Percentiles rank a stretch among this genome's conserved stretches.
phyloP scores from a whole-genome alignment of 163 green algal species.

The Trebouxia gelatinosa region DNA sequence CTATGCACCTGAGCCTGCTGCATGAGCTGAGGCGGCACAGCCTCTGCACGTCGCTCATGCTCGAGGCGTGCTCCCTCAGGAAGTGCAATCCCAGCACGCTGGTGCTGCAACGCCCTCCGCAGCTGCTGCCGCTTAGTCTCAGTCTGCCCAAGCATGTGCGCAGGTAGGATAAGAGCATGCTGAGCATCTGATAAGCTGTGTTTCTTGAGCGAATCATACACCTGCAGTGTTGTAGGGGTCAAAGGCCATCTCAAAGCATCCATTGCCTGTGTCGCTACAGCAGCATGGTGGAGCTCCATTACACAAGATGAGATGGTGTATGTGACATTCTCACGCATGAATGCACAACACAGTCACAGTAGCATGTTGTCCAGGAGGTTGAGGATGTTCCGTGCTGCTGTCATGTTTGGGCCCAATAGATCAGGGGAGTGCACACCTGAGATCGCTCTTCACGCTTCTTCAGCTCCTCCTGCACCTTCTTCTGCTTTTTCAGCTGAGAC shows the following conservation, averaged over 20 bases:
- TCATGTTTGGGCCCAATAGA: neutral
- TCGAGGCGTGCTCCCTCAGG: conserved; percentile 27
- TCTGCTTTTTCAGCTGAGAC: conserved; percentile 57
- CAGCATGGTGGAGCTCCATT: too few species aligned
- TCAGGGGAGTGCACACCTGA: conserved; percentile 39
- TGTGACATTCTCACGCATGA: too few species aligned
- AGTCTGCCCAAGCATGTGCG: conserved; percentile 59
- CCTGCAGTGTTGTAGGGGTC: conserved; percentile 16
- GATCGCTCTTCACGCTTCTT: conserved; percentile 31
- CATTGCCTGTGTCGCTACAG: neutral
- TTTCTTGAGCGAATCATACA: conserved; percentile 39
- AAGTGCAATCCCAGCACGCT: conserved; percentile 53
- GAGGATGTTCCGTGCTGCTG: neutral
- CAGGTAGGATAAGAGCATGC: conserved; percentile 65
- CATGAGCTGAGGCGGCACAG: too few species aligned
- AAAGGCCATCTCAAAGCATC: neutral
- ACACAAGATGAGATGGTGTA: neutral
- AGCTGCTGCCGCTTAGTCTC: conserved; percentile 78
- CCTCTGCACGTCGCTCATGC: conserved; percentile 21
- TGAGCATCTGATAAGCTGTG: conserved; percentile 41
- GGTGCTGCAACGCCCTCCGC: conserved; percentile 55
- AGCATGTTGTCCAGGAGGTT: too few species aligned
- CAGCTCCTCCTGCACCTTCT: conserved; percentile 51
- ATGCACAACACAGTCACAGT: too few species aligned
- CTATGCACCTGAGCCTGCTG: too few species aligned